phyloP scores from a whole-genome alignment of 495 filamentous ascomycete species.

The Hyaloscypha finlandica region DNA sequence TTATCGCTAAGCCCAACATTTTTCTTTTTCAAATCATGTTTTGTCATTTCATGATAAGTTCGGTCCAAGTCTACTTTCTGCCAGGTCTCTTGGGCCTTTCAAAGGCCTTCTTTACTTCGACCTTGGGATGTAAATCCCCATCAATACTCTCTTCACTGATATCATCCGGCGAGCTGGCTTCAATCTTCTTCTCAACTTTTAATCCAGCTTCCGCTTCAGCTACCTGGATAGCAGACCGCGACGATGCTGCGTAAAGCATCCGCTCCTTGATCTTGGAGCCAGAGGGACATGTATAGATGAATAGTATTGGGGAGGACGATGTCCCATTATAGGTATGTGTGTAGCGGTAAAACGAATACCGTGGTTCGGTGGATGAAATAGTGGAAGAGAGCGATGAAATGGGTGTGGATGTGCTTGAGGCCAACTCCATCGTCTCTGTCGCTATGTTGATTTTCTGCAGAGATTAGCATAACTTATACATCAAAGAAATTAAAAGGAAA shows the following conservation, averaged over 20 bases:
- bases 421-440: conserved; percentile 78
- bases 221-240: conserved; percentile 66
- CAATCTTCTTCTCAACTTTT: conserved; percentile 71
- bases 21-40: neutral
- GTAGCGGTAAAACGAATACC: conserved; percentile 89
- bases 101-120: conserved; percentile 72
- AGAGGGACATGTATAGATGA: conserved; percentile 91
- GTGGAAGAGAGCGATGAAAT: conserved; percentile 55
- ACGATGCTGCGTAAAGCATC: conserved; percentile 92
- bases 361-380: conserved; percentile 81
- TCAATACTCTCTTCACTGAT: conserved; percentile 69
- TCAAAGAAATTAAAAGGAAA: conserved; percentile 19
- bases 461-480: conserved; percentile 8
- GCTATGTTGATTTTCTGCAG: conserved; percentile 69
- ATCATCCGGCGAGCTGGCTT: conserved; percentile 67
- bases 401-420: conserved; percentile 51
- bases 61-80: conserved; percentile 16
- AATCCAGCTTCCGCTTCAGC: conserved; percentile 72
- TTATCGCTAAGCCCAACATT: neutral
- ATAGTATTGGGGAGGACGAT: conserved; percentile 69
- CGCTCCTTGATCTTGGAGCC: conserved; percentile 83
- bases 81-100: conserved; percentile 90
- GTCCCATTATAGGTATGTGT: conserved; percentile 51
- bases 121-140: conserved; percentile 75
- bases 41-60: neutral